Base-by-base conservation (phyloP, 108 stramenopile species). In the Mediolabrus comicus region DNA sequence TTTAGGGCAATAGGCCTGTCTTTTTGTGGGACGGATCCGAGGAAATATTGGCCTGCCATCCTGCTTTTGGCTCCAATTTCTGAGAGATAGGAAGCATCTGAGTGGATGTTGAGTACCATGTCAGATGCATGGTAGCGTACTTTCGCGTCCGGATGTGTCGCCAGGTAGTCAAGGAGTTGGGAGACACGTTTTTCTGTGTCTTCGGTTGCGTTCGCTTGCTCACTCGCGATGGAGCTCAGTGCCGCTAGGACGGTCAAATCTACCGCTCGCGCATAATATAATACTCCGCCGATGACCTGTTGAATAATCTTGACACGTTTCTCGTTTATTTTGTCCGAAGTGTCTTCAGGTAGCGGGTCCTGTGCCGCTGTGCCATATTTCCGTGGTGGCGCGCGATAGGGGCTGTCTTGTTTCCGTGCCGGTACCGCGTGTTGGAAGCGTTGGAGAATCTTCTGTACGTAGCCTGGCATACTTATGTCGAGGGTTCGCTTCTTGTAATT, bases 381-480 rank as follows among this genome's bases (percentile, higher is more conserved):
- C 59, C 4, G 24, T 13, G 14, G 49, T 26, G 34, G 62, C 32
- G 32, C 61, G 39, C 7, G 25, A 43, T 53, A 67, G 33, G 82
- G 49, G 10, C 13, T 36, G 51, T 83, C 71, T 12, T 31, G 31
- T 11, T 61, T 49, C 16, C 24, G 28, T 35, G 57, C 25, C 78
- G 4, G 65, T 39, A 0, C 39, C 62, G 58, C 56, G 46, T 82
- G 84, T 19, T 73, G 19, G 58, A 72, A 79, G 11, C 54, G 46
- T 12, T 46, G 25, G 10, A 86, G 43, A 1, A 63, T 64, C 34
- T 57, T 52, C 43, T 65, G 62, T 17, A 86, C 55, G 32, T 83
- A 86, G 4, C 61, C 74, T 22, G 83, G 83, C 79, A 84, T 75
- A 26, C 79, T 72, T 3, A 74, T 39, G 31, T 67, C 64, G 1